A percentile compares a stretch with the other conserved stretches of the same genome.
Conservation (phyloP, 1,139 yeast genomes). For the Nakaseomyces glabratus region DNA sequence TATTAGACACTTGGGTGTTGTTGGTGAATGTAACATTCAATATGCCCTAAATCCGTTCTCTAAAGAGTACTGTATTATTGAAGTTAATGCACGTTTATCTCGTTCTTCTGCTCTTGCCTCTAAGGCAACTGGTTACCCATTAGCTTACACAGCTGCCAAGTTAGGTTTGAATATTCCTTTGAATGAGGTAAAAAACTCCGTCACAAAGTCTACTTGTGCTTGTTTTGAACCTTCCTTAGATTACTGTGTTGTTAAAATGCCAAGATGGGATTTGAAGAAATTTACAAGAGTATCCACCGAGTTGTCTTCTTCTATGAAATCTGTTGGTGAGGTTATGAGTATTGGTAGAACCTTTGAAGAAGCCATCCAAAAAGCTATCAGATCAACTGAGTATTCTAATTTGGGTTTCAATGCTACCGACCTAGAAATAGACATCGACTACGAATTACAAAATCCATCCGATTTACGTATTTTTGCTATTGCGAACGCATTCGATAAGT, state of each 20-base stretch:
- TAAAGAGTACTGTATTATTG: constrained; percentile 93
- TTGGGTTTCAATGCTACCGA: constrained; percentile 87
- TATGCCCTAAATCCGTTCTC: constrained; percentile 93
- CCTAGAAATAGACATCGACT: constrained; percentile 83
- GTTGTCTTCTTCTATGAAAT: constrained; percentile 91
- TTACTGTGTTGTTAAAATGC: constrained; percentile 95
- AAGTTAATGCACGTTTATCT: constrained; percentile 95
- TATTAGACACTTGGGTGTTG: constrained; percentile 96
- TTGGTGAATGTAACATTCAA: constrained; percentile 98
- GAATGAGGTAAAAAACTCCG: constrained; percentile 87
- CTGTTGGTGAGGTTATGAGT: constrained; percentile 98
- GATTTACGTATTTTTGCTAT: constrained; percentile 95
- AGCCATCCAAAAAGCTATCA: constrained; percentile 94
- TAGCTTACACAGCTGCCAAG: constrained; percentile 97
- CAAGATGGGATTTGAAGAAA: constrained; percentile 98
- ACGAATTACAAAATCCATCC: constrained; percentile 88
- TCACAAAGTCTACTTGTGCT: constrained; percentile 90
- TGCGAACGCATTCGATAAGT: constrained; percentile 76
- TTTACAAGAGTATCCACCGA: constrained; percentile 86
- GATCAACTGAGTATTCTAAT: constrained; percentile 93
- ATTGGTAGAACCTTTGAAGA: constrained; percentile 98
- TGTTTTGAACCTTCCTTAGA: constrained; percentile 97
- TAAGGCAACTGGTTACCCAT: constrained; percentile 97
- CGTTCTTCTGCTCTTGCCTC: constrained; percentile 98
- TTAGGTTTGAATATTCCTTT: constrained; percentile 89